Evolutionary conservation across 1,284 basidiomycete genomes (phyloP).

Genomic region (Takashimella koratensis): DNA sequence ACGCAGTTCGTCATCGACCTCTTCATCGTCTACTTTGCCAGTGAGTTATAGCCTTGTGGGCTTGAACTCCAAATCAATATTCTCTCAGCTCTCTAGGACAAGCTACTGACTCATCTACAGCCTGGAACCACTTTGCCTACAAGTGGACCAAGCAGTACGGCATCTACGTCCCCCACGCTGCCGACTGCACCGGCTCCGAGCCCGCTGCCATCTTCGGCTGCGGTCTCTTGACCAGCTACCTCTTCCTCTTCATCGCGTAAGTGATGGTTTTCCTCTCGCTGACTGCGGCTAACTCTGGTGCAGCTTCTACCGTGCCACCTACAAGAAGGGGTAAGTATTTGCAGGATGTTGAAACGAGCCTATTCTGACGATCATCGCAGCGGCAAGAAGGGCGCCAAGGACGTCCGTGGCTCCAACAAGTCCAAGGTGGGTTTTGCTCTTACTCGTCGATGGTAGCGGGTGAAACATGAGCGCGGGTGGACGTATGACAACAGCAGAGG

Average conservation of each 20-base stretch:
- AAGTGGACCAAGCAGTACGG: constrained; percentile 53
- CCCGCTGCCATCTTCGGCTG: constrained; percentile 86
- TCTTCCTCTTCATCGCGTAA: constrained; percentile 74
- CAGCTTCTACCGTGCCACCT: constrained; percentile 50
- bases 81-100: constrained; percentile 10
- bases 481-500: too few relatives aligned
- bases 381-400: too few relatives aligned
- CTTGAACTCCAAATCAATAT: too few relatives aligned
- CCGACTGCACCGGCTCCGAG: constrained; percentile 85
- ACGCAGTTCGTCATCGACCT: constrained; percentile 90
- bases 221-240: constrained; percentile 79
- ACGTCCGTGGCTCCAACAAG: constrained; percentile 30
- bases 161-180: constrained; percentile 62
- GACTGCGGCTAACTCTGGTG: constrained; percentile 3
- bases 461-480: not conserved
- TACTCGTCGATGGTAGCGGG: not conserved
- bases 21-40: constrained; percentile 85
- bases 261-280: constrained; percentile 10
- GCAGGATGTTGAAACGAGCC: not conserved
- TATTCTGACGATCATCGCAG: too few relatives aligned
- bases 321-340: constrained; percentile 46
- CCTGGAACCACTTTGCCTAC: constrained; percentile 75
- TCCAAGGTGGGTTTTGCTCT: constrained; percentile 22
- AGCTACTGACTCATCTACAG: constrained; percentile 66
- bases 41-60: too few relatives aligned